phyloP scores from a whole-genome alignment of 2,329 filamentous ascomycete genomes.

The Fusarium torreyae region DNA sequence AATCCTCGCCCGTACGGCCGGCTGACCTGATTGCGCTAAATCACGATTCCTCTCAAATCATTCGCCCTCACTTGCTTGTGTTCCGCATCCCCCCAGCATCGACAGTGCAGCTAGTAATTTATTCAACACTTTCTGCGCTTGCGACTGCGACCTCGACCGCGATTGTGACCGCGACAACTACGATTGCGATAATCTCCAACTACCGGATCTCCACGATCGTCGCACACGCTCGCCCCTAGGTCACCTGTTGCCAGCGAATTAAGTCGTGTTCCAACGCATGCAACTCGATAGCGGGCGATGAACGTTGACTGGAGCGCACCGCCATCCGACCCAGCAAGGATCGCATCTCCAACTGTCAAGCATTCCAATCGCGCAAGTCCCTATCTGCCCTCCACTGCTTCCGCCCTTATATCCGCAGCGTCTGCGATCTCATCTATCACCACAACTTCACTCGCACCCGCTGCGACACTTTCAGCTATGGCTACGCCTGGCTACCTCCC shows the following conservation, averaged over 20 bases:
- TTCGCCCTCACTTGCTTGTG: constrained; percentile 1
- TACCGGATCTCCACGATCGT: constrained; percentile 43
- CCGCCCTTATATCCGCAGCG: constrained; percentile 27
- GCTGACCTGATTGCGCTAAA: constrained; percentile 6
- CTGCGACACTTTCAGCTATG: constrained; percentile 55
- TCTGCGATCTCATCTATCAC: constrained; percentile 11
- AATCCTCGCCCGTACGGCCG: background rate
- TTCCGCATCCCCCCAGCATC: background rate
- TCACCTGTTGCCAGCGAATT: constrained; percentile 37
- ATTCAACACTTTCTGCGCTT: constrained; percentile 1
- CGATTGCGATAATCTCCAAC: constrained; percentile 38
- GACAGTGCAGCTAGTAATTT: background rate
- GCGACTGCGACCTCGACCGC: constrained; percentile 22
- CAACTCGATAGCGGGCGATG: constrained; percentile 51
- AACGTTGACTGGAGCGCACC: constrained; percentile 35
- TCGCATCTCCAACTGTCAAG: constrained; percentile 47
- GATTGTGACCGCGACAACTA: constrained; percentile 34
- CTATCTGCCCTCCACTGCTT: constrained; percentile 49
- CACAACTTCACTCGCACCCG: constrained; percentile 9
- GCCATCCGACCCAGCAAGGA: constrained; percentile 44
- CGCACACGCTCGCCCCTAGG: constrained; percentile 40
- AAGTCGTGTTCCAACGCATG: constrained; percentile 48
- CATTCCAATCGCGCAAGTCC: constrained; percentile 53
- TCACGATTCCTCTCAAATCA: background rate
- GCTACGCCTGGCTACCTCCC: constrained; percentile 61